Percentiles rank a stretch among this genome's conserved stretches.
Conservation (phyloP, 768 basidiomycete species). For the Amanita pallidorosea region DNA sequence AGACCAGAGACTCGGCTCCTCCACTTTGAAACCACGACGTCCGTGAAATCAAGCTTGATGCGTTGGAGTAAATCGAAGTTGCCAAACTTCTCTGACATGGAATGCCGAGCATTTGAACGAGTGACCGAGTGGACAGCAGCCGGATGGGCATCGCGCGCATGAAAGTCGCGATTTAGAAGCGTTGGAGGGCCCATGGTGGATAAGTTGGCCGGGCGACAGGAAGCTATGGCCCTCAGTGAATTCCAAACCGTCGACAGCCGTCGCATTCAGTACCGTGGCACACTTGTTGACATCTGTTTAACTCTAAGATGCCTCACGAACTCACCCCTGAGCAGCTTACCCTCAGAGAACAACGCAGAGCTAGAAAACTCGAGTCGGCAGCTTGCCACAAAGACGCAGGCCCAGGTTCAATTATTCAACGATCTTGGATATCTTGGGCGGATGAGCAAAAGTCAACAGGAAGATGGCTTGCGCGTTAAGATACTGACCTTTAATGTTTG, state of each 20-base stretch:
- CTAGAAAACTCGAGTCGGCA: conserved; percentile 19
- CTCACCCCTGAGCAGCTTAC: conserved; percentile 46
- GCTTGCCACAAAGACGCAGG: conserved; percentile 8
- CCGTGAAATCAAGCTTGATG: conserved; percentile 68
- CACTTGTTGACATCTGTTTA: background rate
- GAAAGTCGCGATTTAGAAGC: conserved; percentile 15
- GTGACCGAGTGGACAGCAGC: conserved; percentile 8
- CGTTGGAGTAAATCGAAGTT: conserved; percentile 80
- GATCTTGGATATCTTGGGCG: conserved; percentile 29
- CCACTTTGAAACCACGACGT: conserved; percentile 83
- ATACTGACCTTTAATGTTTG: conserved; percentile 81
- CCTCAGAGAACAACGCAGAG: conserved; percentile 39
- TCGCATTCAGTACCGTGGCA: conserved; percentile 20
- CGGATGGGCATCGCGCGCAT: conserved; percentile 18
- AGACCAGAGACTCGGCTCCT: conserved; percentile 80
- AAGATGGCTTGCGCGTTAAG: conserved; percentile 27
- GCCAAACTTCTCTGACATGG: conserved; percentile 36
- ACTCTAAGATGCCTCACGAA: background rate
- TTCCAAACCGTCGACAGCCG: conserved; percentile 19
- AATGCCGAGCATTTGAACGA: conserved; percentile 16
- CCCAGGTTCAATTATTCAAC: conserved; percentile 18
- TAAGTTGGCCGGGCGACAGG: conserved; percentile 8
- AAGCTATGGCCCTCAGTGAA: conserved; percentile 10
- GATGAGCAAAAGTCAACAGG: conserved; percentile 10
- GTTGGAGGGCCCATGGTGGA: conserved; percentile 1